Conservation (phyloP, 1,284 basidiomycete species). For the Naganishia sp. region DNA sequence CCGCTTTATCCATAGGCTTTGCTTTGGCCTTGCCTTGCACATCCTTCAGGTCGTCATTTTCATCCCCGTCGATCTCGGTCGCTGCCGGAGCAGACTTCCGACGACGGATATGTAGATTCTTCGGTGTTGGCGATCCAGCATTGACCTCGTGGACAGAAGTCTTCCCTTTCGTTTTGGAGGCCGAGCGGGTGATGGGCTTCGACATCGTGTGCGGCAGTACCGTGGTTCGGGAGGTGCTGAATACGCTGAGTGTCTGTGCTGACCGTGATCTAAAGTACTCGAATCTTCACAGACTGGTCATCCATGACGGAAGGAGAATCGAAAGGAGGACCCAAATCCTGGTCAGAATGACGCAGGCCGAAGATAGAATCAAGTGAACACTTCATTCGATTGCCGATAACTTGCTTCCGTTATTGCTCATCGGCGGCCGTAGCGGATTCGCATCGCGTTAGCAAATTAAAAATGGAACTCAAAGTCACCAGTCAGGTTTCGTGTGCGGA, state of each 20-base stretch:
- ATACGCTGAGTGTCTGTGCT: background rate
- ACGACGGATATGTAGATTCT: constrained; percentile 6
- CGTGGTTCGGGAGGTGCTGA: background rate
- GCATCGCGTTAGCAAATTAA: background rate
- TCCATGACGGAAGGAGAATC: too few species aligned
- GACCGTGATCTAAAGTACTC: too few species aligned
- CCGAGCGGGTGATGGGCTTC: constrained; percentile 14
- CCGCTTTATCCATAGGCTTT: background rate
- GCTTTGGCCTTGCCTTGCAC: background rate
- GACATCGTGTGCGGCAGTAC: background rate
- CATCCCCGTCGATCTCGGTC: background rate
- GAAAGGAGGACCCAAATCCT: background rate
- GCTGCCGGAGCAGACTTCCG: constrained; percentile 12
- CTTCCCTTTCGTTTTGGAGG: constrained; percentile 11
- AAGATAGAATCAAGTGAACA: background rate
- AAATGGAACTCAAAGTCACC: background rate
- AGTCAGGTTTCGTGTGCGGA: background rate
- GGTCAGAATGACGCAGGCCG: constrained; percentile 18
- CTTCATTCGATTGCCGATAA: background rate
- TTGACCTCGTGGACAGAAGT: constrained; percentile 1
- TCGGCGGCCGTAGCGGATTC: background rate
- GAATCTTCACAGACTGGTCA: too few species aligned
- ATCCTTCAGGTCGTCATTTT: background rate
- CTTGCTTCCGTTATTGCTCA: constrained; percentile 10
- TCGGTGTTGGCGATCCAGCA: constrained; percentile 13